Conservation (phyloP, 768 basidiomycete species). For the Tephrocybe sp. region DNA sequence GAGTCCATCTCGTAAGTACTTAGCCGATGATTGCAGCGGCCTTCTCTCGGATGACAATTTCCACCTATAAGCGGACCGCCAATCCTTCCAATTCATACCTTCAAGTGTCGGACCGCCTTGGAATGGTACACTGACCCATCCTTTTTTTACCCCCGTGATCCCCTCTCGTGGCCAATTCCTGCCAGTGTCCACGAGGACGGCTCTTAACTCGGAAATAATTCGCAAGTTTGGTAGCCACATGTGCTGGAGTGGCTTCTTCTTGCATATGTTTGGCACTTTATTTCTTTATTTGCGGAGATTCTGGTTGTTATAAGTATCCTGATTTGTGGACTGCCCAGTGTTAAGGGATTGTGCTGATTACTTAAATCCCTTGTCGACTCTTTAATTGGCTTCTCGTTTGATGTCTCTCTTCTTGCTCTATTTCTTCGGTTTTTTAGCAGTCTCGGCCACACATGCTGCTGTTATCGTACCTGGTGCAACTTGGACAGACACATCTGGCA, state of each 20-base stretch:
- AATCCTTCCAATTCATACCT: neutral
- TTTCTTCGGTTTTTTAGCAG: conserved; percentile 6
- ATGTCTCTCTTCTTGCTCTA: conserved; percentile 10
- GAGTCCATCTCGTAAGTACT: neutral
- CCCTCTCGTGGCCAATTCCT: conserved; percentile 5
- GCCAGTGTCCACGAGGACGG: neutral
- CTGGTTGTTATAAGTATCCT: neutral
- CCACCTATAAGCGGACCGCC: neutral
- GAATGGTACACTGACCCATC: neutral
- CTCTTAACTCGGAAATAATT: conserved; percentile 6
- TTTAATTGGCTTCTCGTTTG: neutral
- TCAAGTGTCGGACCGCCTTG: conserved; percentile 3
- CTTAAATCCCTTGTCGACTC: neutral
- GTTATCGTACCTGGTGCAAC: conserved; percentile 62
- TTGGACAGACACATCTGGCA: conserved; percentile 63
- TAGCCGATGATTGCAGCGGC: neutral
- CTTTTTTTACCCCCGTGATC: conserved; percentile 6
- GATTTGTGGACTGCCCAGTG: neutral
- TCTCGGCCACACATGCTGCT: conserved; percentile 26
- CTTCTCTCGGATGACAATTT: neutral
- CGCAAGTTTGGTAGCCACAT: conserved; percentile 1
- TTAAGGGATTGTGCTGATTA: neutral
- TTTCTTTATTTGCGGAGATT: neutral
- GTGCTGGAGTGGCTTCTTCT: neutral
- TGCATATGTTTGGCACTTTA: no score